A percentile compares a stretch with the other conserved stretches of the same genome.
These are phyloP conservation scores for Tieghemostelium lacteum DNA, from an alignment of 78 protist species.

Conservation along the genomic window DNA sequence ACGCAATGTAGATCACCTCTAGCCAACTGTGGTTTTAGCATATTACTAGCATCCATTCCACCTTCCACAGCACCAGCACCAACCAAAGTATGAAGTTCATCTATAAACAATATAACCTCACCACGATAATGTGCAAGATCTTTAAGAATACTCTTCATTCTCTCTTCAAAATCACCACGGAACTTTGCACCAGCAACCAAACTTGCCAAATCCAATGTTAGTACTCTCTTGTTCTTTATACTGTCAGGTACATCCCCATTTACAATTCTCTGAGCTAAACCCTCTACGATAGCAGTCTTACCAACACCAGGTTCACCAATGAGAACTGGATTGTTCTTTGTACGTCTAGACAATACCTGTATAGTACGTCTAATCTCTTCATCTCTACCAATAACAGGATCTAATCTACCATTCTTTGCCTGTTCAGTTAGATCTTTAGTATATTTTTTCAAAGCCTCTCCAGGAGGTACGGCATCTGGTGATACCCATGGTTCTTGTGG, in stretches of 20 bases:
- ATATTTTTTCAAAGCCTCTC: constrained; percentile 77
- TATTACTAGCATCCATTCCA: constrained; percentile 99
- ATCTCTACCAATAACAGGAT: constrained; percentile 99
- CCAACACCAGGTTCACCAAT: constrained; percentile 98
- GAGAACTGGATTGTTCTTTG: constrained; percentile 98
- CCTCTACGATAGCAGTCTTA: constrained; percentile 98
- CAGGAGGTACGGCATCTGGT: constrained; percentile 71
- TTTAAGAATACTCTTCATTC: constrained; percentile 96
- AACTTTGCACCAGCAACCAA: constrained; percentile 98
- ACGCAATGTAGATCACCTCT: constrained; percentile 98
- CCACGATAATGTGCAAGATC: constrained; percentile 92
- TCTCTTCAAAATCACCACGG: constrained; percentile 99
- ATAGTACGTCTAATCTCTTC: constrained; percentile 96
- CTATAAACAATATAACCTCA: constrained; percentile 97
- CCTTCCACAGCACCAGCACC: constrained; percentile 98
- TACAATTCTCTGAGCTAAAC: constrained; percentile 98
- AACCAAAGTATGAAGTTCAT: constrained; percentile 98
- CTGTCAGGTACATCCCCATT: constrained; percentile 97
- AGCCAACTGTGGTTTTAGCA: constrained; percentile 99
- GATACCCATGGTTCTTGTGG: constrained; percentile 48
- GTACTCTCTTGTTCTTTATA: constrained; percentile 85
- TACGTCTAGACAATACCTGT: constrained; percentile 87
- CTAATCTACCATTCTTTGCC: constrained; percentile 93
- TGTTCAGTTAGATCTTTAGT: constrained; percentile 67
- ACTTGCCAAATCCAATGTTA: constrained; percentile 96